Base-by-base conservation (phyloP, 2,329 filamentous ascomycete genomes). In the Pyrenophora tritici-repentis region DNA sequence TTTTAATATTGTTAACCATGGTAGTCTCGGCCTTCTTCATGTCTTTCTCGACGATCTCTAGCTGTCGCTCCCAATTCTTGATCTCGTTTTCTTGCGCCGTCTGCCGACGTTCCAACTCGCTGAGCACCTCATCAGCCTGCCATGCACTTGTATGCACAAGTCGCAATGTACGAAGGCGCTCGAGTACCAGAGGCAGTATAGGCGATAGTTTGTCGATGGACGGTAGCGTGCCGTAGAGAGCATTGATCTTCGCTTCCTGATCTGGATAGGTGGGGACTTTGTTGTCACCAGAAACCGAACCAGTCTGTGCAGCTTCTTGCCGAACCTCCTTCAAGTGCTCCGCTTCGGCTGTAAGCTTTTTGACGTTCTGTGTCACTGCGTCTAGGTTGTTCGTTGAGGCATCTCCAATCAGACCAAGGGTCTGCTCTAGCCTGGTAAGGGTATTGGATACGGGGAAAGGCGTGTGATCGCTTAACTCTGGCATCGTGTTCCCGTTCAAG, bases 141-240 rank as follows among this genome's bases (percentile, higher is more conserved):
- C 90, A 92, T 0, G 94, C 94, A 63, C 92, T 90, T 0, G 90
- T 86, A 68, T 99, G 94, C 42, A 97, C 87, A 12, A 87, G 85
- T 51, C 90, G 83, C 48, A 99, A 79, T 7, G 91, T 95, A 50
- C 92, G 83, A 42, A 99, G 78, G 20, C 94, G 84, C 65, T 97
- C 91, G 9, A 99, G 80, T 8, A 97, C 80, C 4, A 90, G 84
- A 1, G 94, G 93, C 3, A 99, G 81, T 14, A 96, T 81, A 1
- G 94, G 94, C 5, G 90, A 83, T 6, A 99, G 80, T 49, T 83
- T 89, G 73, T 96, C 91, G 51, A 99, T 94, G 0, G 90, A 94
- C 1, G 91, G 88, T 13, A 99, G 78, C 3, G 91, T 90, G 1
- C 89, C 88, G 73, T 97, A 97, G 4, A 99, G 83, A 1, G 92